Evolutionary conservation across 176 grass and related monocot genomes (phyloP).

Genomic region (Eleusine indica): DNA sequence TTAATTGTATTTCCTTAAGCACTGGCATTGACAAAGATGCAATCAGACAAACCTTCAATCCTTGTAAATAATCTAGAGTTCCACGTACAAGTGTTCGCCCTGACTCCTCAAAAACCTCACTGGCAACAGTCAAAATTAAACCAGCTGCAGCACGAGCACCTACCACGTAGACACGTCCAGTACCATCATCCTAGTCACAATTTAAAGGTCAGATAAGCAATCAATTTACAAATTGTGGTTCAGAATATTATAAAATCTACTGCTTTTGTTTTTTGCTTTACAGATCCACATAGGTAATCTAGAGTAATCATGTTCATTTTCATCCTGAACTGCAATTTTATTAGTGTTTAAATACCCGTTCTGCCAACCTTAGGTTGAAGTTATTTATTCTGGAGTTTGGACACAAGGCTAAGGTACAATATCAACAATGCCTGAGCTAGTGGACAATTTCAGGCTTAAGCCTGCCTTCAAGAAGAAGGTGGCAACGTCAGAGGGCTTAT

Average conservation of each 20-base stretch:
- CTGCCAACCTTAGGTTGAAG: background rate
- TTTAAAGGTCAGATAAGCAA: constrained; percentile 32
- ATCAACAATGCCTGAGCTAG: constrained; percentile 22
- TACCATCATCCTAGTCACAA: constrained; percentile 83
- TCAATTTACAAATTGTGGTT: constrained; percentile 16
- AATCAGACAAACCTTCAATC: constrained; percentile 80
- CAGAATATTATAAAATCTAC: constrained; percentile 8
- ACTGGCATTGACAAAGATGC: constrained; percentile 17
- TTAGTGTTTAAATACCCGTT: constrained; percentile 5
- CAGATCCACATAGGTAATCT: background rate
- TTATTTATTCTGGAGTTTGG: constrained; percentile 2
- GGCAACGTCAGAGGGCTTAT: background rate
- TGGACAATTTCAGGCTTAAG: constrained; percentile 10
- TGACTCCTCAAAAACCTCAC: constrained; percentile 98
- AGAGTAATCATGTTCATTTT: constrained; percentile 5
- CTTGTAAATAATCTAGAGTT: constrained; percentile 98
- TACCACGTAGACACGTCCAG: constrained; percentile 74
- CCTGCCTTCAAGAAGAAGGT: background rate
- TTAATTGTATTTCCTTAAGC: constrained; percentile 17
- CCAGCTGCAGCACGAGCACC: constrained; percentile 85
- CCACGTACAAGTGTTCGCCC: constrained; percentile 90
- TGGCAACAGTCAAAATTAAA: constrained; percentile 86
- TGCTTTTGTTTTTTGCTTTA: background rate
- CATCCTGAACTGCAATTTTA: constrained; percentile 4
- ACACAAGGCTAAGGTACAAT: constrained; percentile 9